Conservation (phyloP, 2,329 filamentous ascomycete genomes). For the Sporothrix pseudoabietina region DNA sequence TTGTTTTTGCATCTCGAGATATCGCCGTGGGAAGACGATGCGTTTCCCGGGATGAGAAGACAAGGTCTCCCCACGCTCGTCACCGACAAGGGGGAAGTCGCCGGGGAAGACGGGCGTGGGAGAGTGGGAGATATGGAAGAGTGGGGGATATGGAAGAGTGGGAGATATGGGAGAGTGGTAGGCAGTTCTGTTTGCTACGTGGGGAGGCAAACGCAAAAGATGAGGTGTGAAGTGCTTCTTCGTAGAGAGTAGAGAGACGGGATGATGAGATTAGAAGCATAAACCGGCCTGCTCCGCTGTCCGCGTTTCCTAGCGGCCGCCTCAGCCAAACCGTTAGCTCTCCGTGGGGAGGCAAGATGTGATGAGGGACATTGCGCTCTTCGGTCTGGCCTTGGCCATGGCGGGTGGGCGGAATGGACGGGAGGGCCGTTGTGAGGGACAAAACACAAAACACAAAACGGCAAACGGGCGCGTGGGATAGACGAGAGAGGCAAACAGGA, state of each 20-base stretch:
- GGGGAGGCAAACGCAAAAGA: background rate
- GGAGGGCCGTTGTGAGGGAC: background rate
- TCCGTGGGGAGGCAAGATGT: background rate
- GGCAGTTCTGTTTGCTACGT: background rate
- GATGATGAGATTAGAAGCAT: background rate
- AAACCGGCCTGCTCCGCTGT: background rate
- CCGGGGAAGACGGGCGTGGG: background rate
- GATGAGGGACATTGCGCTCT: background rate
- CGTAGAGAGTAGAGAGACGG: background rate
- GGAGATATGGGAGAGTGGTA: background rate
- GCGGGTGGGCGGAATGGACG: background rate
- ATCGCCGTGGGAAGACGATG: background rate
- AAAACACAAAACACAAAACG: background rate
- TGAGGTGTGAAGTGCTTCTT: background rate
- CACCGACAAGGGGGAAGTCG: slow-evolving; percentile 3
- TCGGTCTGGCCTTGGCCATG: no score
- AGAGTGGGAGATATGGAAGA: background rate
- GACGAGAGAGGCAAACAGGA: no score
- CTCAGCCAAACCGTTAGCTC: background rate
- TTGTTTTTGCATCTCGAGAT: background rate
- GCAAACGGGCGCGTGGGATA: background rate
- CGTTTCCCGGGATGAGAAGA: background rate
- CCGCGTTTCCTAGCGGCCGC: background rate
- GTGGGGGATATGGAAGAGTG: background rate
- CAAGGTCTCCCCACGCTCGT: slow-evolving; percentile 13